Conservation (phyloP, 169 alveolate genomes). For the Plasmodium adleri region DNA sequence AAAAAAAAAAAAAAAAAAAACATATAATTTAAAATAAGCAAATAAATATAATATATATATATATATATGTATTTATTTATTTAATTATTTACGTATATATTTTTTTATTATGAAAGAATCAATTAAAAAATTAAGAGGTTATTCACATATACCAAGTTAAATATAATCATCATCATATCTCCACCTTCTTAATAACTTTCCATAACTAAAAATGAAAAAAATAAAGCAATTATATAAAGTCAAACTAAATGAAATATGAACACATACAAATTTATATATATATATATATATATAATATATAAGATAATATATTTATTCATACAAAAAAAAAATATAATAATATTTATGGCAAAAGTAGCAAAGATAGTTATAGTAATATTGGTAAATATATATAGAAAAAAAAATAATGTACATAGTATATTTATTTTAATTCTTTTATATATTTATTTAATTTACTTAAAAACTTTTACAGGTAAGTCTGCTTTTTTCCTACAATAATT, state of each 20-base stretch:
- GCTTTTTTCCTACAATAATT: constrained; percentile 76
- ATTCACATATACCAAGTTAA: neutral
- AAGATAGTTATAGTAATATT: neutral
- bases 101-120: no score
- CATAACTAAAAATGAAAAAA: constrained; percentile 37
- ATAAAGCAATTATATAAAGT: neutral
- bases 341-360: neutral
- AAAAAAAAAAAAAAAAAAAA: constrained; percentile 1
- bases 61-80: neutral
- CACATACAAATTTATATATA: constrained; percentile 5
- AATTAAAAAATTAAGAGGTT: no score
- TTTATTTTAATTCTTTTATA: neutral
- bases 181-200: constrained; percentile 72
- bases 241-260: constrained; percentile 2
- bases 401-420: neutral
- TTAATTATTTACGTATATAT: neutral
- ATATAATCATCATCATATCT: constrained; percentile 75
- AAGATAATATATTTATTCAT: no score
- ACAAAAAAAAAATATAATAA: neutral
- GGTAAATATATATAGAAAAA: no score
- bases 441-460: constrained; percentile 47
- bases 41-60: no score
- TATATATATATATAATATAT: neutral
- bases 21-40: no score
- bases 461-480: constrained; percentile 69